Evolutionary conservation across 2,329 filamentous ascomycete genomes (phyloP), one percentile per base, ranked within the genome.

Genomic region (Fusarium abutilonis): DNA sequence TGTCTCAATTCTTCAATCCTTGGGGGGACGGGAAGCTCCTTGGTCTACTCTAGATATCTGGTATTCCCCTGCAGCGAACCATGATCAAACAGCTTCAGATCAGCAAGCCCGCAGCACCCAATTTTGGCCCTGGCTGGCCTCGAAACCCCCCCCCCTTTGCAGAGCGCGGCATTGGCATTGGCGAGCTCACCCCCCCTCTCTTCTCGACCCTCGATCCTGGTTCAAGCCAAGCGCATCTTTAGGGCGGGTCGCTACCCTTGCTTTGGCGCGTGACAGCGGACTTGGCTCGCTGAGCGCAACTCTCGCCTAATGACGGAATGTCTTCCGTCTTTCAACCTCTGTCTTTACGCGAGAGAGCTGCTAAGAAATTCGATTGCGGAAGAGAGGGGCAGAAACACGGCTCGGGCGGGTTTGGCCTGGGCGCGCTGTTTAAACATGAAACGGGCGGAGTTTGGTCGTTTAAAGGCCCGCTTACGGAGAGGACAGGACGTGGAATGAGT

Each of bases 241-340:
- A 55, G 42, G 56, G 42, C 38, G 56, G 60, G 52, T 41, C 52
- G 50, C 35, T 49, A 35, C 53, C 64, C 64, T 63, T 54, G 64
- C 42, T 64, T 60, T 67, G 63, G 64, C 68, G 68, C 68, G 60
- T 68, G 68, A 70, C 64, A 60, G 43, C 41, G 54, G 48, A 40
- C 51, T 51, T 39, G 42, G 56, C 47, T 68, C 28, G 19, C 52
- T 46, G 55, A 46, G 59, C 62, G 54, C 53, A 34, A 9, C 23
- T n/a, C 63, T 70, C 68, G 68, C 68, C 68, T 70, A 70, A 70
- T 34, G 58, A 63, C 68, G 68, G 68, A 70, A 70, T 6, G 0
- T 0, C 13, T 66, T 70, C 68, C 68, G 68, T 34, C 15, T 23
- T 41, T 26, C 46, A 52, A 50, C 43, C 28, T 32, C 36, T 19